phyloP scores from a whole-genome alignment of 495 filamentous ascomycete genomes.

The Xylaria intraflava region DNA sequence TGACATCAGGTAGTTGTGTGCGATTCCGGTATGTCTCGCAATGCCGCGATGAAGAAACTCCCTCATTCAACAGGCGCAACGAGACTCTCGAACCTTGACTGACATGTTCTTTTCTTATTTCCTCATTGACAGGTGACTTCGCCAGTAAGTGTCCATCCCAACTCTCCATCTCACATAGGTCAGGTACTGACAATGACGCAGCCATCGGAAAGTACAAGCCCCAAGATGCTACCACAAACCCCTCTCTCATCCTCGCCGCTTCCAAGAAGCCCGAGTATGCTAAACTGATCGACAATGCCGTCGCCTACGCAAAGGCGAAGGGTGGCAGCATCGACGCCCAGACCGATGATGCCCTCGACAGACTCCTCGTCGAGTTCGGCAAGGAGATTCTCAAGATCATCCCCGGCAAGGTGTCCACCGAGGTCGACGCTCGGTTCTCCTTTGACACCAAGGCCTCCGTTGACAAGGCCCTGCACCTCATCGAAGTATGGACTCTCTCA shows the following conservation, averaged over 20 bases:
- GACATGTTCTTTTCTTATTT: conserved; percentile 8
- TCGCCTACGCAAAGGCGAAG: conserved; percentile 76
- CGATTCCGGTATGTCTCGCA: conserved; percentile 72
- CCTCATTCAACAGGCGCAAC: background rate
- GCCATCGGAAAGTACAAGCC: conserved; percentile 99
- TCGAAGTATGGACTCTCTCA: conserved; percentile 60
- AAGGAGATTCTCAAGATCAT: conserved; percentile 95
- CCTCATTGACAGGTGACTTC: conserved; percentile 58
- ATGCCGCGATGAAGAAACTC: background rate
- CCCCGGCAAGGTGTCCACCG: conserved; percentile 96
- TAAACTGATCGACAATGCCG: conserved; percentile 78
- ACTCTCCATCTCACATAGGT: background rate
- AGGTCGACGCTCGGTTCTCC: conserved; percentile 94
- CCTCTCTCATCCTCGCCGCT: conserved; percentile 92
- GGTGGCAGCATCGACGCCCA: conserved; percentile 62
- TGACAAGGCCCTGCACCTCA: conserved; percentile 94
- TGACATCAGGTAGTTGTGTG: conserved; percentile 73
- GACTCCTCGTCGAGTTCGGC: conserved; percentile 95
- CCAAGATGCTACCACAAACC: conserved; percentile 99
- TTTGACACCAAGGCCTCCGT: conserved; percentile 91
- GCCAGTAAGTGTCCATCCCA: conserved; percentile 50
- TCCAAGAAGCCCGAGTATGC: conserved; percentile 98
- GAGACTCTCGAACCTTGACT: conserved; percentile 13
- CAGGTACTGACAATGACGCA: conserved; percentile 32
- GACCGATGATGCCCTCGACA: conserved; percentile 78